Conservation (phyloP, 78 protist species). For the slime mould (Dictyostelium discoideum) region dicty_2.7 NC_007090.3:3141001-3141500, state of each 20-base stretch:
- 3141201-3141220: background rate
- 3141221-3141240: background rate
- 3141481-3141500: background rate
- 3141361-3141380: background rate
- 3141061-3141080: constrained; percentile 8
- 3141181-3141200: background rate
- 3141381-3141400: background rate
- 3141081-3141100: background rate
- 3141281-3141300: constrained; percentile 23
- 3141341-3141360: background rate
- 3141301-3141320: constrained; percentile 1
- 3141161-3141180: background rate
- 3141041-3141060: constrained; percentile 1
- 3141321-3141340: constrained; percentile 59
- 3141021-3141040: constrained; percentile 25
- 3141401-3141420: constrained; percentile 56
- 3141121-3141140: background rate
- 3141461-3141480: background rate
- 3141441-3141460: constrained; percentile 38
- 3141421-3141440: constrained; percentile 51
- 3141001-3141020: background rate
- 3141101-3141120: background rate
- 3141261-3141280: background rate
- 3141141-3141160: background rate
- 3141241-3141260: constrained; percentile 14